Evolutionary conservation across 805 yeast species (phyloP), one percentile per base, ranked within the genome.

Genomic region (Suhomyces sp.): DNA sequence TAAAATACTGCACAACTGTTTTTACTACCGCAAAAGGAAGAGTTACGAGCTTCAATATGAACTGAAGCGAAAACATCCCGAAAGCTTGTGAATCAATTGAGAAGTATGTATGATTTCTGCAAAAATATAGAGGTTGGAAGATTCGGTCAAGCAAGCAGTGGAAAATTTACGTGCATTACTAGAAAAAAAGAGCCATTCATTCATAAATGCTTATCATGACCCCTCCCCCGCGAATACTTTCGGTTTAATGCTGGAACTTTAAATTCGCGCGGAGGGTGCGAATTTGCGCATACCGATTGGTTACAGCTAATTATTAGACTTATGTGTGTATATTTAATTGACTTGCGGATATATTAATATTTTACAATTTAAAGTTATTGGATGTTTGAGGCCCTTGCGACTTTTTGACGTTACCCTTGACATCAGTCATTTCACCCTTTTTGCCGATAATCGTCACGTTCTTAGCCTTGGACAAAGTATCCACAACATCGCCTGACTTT

Each of bases 371-470:
- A 50, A 69, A 71, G 50, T 60, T 62, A 53, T 61, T 68, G 8
- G 72, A 64, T 4, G 62, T 57, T 54, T 64, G 68, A 5, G 68
- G 61, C 17, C 65, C 69, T 49, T 66, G 63, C 13, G 76, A 74
- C 64, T 77, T 82, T 61, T 82, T 82, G 47, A 79, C 67, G 53
- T 86, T 82, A 66, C 96, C 96, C 57, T 77, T 79, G 55, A 86
- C 78, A 67, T 88, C 94, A 50, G 85, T 80, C 72, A 82, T 81
- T 63, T 85, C 85, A 62, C 96, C 96, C 66, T 82, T 81, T 60
- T 80, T 83, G 64, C 86, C 90, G 63, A 90, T 85, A 56, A 89
- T 81, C 1, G 94, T 87, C 60, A 90, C 83, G 62, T 90, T 89
- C 67, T 85, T 87, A 57, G 87, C 88, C 69, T 79, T 82, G 12